These are phyloP conservation scores for Penicillium macrosclerotiorum DNA, from an alignment of 495 filamentous ascomycete genomes.

Conservation along the genomic window DNA sequence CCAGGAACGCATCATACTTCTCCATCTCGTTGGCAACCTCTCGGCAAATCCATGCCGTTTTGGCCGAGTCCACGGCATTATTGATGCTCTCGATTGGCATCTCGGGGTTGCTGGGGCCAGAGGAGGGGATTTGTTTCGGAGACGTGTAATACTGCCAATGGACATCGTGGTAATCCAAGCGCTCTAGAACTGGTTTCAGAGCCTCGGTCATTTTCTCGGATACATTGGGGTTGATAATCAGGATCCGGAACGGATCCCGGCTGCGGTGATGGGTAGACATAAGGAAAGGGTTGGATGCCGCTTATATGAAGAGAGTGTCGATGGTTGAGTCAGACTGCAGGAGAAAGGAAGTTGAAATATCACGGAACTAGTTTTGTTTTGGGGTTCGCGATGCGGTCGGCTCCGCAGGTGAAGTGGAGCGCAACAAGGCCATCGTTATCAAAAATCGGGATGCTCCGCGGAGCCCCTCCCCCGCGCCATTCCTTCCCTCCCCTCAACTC, in stretches of 20 bases:
- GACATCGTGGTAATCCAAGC: constrained; percentile 47
- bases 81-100: constrained; percentile 45
- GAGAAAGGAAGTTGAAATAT: no score
- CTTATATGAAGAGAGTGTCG: not conserved
- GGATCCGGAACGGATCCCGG: constrained; percentile 48
- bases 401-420: constrained; percentile 3
- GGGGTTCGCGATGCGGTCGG: constrained; percentile 5
- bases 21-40: constrained; percentile 51
- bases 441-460: constrained; percentile 19
- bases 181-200: constrained; percentile 61
- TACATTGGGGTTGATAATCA: constrained; percentile 92
- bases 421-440: constrained; percentile 6
- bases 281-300: not conserved
- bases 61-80: constrained; percentile 48
- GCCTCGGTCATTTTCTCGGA: constrained; percentile 77
- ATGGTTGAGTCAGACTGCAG: no score
- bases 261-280: constrained; percentile 18
- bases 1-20: constrained; percentile 70
- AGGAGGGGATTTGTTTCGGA: constrained; percentile 30
- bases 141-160: constrained; percentile 57
- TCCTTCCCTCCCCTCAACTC: not conserved
- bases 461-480: constrained; percentile 13
- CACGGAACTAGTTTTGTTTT: not conserved
- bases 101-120: constrained; percentile 28
- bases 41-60: constrained; percentile 56